Percentiles rank a stretch among this genome's conserved stretches.
Conservation (phyloP, 306 rosid species). For the Ormosia semicastrata region DNA sequence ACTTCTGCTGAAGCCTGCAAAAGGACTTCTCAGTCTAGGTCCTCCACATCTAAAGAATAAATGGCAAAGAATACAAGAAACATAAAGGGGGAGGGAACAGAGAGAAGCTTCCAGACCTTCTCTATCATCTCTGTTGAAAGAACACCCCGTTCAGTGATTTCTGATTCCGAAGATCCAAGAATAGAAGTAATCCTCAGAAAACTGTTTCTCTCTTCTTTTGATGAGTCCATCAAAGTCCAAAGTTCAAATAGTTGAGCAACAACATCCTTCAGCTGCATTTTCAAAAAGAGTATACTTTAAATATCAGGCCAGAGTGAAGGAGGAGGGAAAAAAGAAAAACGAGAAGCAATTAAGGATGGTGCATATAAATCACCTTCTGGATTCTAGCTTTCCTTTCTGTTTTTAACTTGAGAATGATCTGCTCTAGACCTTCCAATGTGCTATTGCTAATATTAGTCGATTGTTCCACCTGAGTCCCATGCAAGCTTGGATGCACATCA, state of each 20-base stretch:
- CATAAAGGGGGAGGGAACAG: background rate
- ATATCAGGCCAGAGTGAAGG: background rate
- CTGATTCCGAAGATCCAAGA: conserved; percentile 57
- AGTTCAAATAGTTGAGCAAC: conserved; percentile 69
- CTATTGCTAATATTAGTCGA: conserved; percentile 81
- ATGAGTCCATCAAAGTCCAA: conserved; percentile 97
- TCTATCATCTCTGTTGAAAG: conserved; percentile 75
- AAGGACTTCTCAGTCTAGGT: conserved; percentile 10
- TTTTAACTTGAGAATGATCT: conserved; percentile 67
- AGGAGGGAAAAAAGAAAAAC: background rate
- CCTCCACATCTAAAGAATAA: background rate
- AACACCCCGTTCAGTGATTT: conserved; percentile 64
- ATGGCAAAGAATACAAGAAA: no score
- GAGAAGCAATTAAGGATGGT: background rate
- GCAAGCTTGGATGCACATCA: conserved; percentile 94
- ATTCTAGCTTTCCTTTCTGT: conserved; percentile 70
- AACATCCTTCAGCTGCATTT: conserved; percentile 80
- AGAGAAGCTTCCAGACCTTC: conserved; percentile 52
- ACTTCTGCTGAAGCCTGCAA: conserved; percentile 87
- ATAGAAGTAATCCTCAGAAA: conserved; percentile 61
- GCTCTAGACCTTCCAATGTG: conserved; percentile 91
- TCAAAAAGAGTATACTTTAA: background rate
- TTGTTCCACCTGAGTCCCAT: conserved; percentile 62
- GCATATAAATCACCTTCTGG: conserved; percentile 55
- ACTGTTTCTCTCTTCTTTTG: conserved; percentile 70